phyloP scores from a whole-genome alignment of 2,329 filamentous ascomycete genomes.

The Alternaria solani region DNA sequence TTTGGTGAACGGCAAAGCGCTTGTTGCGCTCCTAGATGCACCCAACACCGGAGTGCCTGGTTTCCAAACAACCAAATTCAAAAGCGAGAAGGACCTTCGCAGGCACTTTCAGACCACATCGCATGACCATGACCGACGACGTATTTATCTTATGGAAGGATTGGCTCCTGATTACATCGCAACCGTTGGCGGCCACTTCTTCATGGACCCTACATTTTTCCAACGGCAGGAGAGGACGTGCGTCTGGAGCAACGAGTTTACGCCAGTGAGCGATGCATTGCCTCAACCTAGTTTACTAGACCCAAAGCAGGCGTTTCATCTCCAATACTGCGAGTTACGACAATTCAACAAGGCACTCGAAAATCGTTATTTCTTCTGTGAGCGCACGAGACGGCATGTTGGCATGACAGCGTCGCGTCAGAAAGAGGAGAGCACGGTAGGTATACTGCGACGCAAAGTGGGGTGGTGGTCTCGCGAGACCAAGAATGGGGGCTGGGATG shows the following conservation, averaged over 20 bases:
- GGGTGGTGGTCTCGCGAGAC: conserved; percentile 42
- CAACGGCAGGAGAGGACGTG: conserved; percentile 46
- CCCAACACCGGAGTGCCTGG: conserved; percentile 12
- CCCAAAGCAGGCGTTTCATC: conserved; percentile 37
- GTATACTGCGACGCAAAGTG: conserved; percentile 41
- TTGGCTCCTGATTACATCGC: conserved; percentile 41
- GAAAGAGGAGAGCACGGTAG: conserved; percentile 36
- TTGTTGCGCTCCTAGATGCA: conserved; percentile 38
- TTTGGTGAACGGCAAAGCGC: conserved; percentile 31
- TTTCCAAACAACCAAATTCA: conserved; percentile 32
- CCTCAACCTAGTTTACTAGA: conserved; percentile 42
- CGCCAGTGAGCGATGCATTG: conserved; percentile 44
- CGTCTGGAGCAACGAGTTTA: conserved; percentile 48
- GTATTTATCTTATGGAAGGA: conserved; percentile 48
- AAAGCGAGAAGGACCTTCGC: conserved; percentile 20
- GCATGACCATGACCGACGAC: conserved; percentile 22
- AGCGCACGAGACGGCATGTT: conserved; percentile 40
- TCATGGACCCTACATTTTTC: conserved; percentile 47
- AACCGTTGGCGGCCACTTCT: conserved; percentile 41
- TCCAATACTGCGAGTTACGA: conserved; percentile 46
- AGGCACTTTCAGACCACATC: conserved; percentile 23
- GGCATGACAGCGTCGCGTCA: conserved; percentile 43
- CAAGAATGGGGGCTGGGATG: conserved; percentile 40
- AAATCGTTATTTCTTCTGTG: conserved; percentile 38
- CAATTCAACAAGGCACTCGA: conserved; percentile 40